Conservation (phyloP, 768 basidiomycete genomes). For the Trametes coccinea region DNA sequence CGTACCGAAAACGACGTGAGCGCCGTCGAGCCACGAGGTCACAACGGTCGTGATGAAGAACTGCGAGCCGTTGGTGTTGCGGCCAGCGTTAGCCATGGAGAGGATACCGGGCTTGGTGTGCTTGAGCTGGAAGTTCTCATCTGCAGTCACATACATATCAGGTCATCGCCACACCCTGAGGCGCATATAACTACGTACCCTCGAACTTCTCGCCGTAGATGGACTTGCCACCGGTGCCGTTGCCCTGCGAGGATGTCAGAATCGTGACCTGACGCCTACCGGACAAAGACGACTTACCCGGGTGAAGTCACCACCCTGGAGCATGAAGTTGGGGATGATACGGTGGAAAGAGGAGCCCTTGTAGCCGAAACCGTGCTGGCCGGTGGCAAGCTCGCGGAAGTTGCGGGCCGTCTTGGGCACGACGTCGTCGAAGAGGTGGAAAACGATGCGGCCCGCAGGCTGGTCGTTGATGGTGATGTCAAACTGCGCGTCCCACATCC, state of each 20-base stretch:
- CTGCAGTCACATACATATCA: constrained; percentile 26
- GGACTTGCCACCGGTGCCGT: constrained; percentile 60
- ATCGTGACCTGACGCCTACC: neutral
- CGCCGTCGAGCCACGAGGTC: constrained; percentile 79
- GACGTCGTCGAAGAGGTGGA: constrained; percentile 82
- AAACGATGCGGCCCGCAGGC: constrained; percentile 60
- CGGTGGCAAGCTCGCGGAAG: constrained; percentile 89
- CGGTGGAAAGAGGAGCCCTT: constrained; percentile 74
- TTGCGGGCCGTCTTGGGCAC: constrained; percentile 77
- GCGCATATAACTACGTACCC: constrained; percentile 35
- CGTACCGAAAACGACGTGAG: constrained; percentile 84
- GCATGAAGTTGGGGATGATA: constrained; percentile 79
- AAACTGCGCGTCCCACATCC: constrained; percentile 47
- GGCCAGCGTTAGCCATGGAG: constrained; percentile 89
- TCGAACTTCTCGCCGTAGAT: constrained; percentile 52
- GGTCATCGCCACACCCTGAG: constrained; percentile 31
- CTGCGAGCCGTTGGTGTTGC: constrained; percentile 81
- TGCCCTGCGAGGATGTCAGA: constrained; percentile 15
- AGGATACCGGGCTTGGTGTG: constrained; percentile 68
- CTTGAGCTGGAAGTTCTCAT: constrained; percentile 69
- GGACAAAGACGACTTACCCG: constrained; percentile 15
- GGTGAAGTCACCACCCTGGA: constrained; percentile 89
- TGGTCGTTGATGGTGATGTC: constrained; percentile 53
- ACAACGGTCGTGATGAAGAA: constrained; percentile 89
- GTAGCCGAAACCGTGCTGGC: constrained; percentile 76